Percentiles rank a stretch among this genome's conserved stretches.
Conservation (phyloP, 2,329 filamentous ascomycete genomes). For the Aspergillus sp. region DNA sequence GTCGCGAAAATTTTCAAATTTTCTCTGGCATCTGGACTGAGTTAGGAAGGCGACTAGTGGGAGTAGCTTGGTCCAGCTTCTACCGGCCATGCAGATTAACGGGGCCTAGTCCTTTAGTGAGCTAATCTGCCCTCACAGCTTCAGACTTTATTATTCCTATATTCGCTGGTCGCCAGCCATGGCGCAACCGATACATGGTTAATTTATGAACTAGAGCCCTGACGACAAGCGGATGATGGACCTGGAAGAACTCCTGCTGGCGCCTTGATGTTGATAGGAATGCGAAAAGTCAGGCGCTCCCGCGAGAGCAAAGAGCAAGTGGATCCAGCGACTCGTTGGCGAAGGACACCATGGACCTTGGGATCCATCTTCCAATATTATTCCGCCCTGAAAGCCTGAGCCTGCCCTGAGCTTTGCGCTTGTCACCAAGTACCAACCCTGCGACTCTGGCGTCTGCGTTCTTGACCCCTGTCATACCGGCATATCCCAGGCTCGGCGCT, state of each 20-base stretch:
- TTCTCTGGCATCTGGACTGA: neutral
- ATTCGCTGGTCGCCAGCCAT: too few relatives aligned
- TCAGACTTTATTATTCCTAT: too few relatives aligned
- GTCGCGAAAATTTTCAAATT: neutral
- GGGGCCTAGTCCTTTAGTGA: too few relatives aligned
- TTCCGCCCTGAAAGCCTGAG: neutral
- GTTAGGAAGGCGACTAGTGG: too few relatives aligned
- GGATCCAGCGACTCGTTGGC: constrained; percentile 14
- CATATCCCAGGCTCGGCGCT: neutral
- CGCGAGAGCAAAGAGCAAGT: neutral
- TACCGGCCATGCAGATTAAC: neutral
- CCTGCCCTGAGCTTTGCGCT: neutral
- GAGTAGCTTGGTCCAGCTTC: neutral
- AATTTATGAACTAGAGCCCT: too few relatives aligned
- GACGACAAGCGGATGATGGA: too few relatives aligned
- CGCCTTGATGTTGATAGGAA: neutral
- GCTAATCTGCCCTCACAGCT: too few relatives aligned
- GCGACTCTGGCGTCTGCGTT: constrained; percentile 1
- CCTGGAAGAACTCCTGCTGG: too few relatives aligned
- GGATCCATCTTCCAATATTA: neutral
- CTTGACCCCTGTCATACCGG: neutral
- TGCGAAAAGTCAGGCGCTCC: neutral
- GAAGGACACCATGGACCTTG: neutral
- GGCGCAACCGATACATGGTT: too few relatives aligned
- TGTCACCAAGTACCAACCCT: neutral